Evolutionary conservation across 176 grass and related monocot species (phyloP).

Genomic region (Coix lacrymajobi): DNA sequence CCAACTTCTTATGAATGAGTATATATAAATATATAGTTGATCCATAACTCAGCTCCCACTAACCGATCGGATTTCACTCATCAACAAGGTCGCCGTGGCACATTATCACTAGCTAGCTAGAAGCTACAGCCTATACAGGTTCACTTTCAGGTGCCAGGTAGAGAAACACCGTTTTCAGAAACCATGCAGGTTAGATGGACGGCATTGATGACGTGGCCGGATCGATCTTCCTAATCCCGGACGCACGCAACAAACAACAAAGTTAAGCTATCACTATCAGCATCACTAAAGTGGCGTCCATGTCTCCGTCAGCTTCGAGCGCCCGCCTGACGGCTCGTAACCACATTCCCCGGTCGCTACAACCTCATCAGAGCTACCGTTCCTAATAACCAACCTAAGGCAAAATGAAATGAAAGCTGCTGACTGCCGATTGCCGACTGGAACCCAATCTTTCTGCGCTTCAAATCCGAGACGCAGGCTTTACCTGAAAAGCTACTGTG

Average conservation of each 20-base stretch:
- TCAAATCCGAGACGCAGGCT: no score
- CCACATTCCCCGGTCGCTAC: slow-evolving; percentile 34
- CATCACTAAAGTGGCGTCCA: background rate
- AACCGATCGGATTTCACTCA: background rate
- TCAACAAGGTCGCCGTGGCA: background rate
- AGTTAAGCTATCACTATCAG: background rate
- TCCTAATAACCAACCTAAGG: slow-evolving; percentile 2
- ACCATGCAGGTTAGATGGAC: background rate
- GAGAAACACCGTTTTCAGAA: background rate
- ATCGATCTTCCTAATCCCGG: background rate
- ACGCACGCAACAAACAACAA: background rate
- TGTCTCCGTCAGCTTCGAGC: background rate
- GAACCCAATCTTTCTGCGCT: no score
- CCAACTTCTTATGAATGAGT: background rate
- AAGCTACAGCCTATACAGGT: no score
- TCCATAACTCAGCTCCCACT: background rate
- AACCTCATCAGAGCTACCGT: slow-evolving; percentile 40
- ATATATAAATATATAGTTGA: background rate
- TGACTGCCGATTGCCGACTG: no score
- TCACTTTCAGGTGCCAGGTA: background rate
- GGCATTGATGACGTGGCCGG: background rate
- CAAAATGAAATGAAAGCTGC: no score
- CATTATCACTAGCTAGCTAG: background rate
- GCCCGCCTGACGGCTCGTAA: background rate
- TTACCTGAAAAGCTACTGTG: no score